These are phyloP conservation scores for Talaromyces amestolkiae DNA, from an alignment of 2,329 filamentous ascomycete genomes.

Conservation along the genomic window DNA sequence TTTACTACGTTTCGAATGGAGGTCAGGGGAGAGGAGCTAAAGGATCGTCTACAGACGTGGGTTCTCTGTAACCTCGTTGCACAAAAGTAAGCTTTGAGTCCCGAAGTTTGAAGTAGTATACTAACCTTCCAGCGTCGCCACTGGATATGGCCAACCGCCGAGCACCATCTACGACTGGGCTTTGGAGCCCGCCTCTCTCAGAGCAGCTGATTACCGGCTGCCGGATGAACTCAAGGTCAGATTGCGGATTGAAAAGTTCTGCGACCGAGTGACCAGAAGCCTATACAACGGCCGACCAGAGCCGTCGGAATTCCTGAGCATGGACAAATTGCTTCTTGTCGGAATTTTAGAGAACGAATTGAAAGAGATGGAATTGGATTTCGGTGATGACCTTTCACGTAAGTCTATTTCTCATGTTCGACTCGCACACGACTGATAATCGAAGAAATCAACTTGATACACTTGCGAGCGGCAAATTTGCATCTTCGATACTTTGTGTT, in stretches of 20 bases:
- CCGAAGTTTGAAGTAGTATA: not conserved
- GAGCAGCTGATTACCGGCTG: slow-evolving; percentile 46
- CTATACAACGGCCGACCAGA: slow-evolving; percentile 58
- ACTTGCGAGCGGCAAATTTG: slow-evolving; percentile 46
- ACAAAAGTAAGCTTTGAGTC: slow-evolving; percentile 52
- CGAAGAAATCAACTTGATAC: slow-evolving; percentile 45
- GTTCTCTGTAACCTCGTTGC: slow-evolving; percentile 65
- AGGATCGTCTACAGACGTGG: slow-evolving; percentile 64
- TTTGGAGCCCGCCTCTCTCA: slow-evolving; percentile 45
- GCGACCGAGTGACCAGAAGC: slow-evolving; percentile 56
- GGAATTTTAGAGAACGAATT: slow-evolving; percentile 46
- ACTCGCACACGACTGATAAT: not conserved
- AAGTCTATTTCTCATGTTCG: slow-evolving; percentile 2
- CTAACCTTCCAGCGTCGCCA: slow-evolving; percentile 52
- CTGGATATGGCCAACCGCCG: slow-evolving; percentile 63
- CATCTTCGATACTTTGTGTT: slow-evolving; percentile 49
- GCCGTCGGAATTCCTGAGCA: slow-evolving; percentile 48
- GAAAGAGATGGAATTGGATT: slow-evolving; percentile 53
- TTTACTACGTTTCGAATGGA: slow-evolving; percentile 50
- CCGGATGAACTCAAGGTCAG: slow-evolving; percentile 51
- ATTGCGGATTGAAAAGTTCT: slow-evolving; percentile 57
- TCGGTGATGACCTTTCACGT: slow-evolving; percentile 39
- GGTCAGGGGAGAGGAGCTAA: slow-evolving; percentile 59
- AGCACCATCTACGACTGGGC: slow-evolving; percentile 60
- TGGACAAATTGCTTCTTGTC: slow-evolving; percentile 44